Conservation (phyloP, 139 green algal species). For the Volvox reticuliferus region DNA sequence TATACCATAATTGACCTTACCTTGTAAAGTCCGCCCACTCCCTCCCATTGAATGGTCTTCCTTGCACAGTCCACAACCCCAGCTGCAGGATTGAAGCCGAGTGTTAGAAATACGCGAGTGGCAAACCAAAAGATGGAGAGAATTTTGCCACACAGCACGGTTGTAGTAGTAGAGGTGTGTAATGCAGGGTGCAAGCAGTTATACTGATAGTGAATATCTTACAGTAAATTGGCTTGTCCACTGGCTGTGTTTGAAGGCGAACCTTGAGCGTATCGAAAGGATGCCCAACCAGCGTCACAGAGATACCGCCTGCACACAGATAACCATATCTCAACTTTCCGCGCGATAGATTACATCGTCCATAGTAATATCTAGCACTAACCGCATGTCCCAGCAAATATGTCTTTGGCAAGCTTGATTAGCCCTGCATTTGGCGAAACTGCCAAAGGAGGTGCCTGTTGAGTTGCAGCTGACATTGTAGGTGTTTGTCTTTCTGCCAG, state of each 20-base stretch:
- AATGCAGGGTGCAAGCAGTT: neutral
- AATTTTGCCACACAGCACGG: neutral
- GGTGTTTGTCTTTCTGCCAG: neutral
- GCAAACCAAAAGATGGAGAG: neutral
- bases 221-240: slow-evolving; percentile 93
- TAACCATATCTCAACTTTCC: neutral
- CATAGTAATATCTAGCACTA: neutral
- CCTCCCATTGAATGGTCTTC: slow-evolving; percentile 95
- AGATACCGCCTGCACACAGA: slow-evolving; percentile 82
- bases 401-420: slow-evolving; percentile 75
- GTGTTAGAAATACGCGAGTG: neutral
- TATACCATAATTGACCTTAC: slow-evolving; percentile 49
- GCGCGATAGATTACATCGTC: neutral
- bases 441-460: neutral
- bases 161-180: neutral
- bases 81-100: slow-evolving; percentile 59
- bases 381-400: slow-evolving; percentile 86
- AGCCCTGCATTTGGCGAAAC: slow-evolving; percentile 11
- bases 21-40: slow-evolving; percentile 92
- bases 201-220: slow-evolving; percentile 32
- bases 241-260: slow-evolving; percentile 90
- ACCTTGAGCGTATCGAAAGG: slow-evolving; percentile 96
- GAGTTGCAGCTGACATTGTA: slow-evolving; percentile 5
- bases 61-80: slow-evolving; percentile 90
- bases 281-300: slow-evolving; percentile 90